Conservation (phyloP, 164 flowering plant species). For the Magnolia sinica region DNA sequence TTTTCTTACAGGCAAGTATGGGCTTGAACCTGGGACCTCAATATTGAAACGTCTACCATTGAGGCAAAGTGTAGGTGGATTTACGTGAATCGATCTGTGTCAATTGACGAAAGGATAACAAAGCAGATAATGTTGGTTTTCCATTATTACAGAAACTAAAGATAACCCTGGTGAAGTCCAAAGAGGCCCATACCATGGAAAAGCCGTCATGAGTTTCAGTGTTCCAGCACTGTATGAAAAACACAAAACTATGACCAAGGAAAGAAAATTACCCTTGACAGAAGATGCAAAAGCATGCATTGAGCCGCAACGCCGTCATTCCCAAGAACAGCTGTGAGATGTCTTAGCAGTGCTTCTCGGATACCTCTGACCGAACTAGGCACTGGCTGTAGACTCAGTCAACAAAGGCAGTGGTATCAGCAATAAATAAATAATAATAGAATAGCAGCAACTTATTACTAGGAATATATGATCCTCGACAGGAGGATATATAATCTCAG, state of each 20-base stretch:
- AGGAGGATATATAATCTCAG: too few species aligned
- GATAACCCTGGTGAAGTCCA: background rate
- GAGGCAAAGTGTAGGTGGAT: background rate
- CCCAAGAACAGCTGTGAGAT: slow-evolving; percentile 77
- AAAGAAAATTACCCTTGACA: slow-evolving; percentile 54
- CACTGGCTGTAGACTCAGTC: slow-evolving; percentile 40
- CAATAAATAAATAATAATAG: background rate
- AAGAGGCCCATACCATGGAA: background rate
- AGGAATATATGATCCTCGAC: too few species aligned
- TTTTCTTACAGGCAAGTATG: too few species aligned
- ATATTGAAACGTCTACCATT: too few species aligned
- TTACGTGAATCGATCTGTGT: background rate
- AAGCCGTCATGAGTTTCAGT: background rate
- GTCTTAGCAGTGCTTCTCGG: slow-evolving; percentile 57
- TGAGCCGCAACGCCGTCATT: slow-evolving; percentile 83
- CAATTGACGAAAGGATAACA: background rate
- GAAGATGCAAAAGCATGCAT: slow-evolving; percentile 80
- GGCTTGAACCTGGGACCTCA: too few species aligned
- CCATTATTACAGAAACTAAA: background rate
- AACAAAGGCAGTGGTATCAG: background rate
- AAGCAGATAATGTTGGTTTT: background rate
- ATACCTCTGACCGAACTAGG: slow-evolving; percentile 44
- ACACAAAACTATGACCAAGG: background rate
- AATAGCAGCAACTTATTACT: background rate
- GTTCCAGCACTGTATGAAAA: background rate